Evolutionary conservation across 257 asterid genomes (phyloP).

Genomic region (Solanum rostratum): DNA sequence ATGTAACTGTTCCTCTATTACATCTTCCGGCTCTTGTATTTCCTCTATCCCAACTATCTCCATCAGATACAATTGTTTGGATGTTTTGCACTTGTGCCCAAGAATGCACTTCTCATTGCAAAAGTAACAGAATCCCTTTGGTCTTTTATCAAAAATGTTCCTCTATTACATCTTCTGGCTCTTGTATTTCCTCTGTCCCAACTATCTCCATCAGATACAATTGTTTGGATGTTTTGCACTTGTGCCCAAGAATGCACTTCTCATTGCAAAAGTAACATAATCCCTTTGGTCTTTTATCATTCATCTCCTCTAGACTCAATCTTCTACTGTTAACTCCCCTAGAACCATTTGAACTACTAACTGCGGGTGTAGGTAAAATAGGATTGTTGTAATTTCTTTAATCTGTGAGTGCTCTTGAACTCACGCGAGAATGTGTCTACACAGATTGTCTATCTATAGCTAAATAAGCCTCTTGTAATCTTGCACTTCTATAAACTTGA

Average conservation of each 20-base stretch:
- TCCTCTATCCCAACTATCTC: background rate
- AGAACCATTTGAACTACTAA: background rate
- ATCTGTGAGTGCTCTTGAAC: no score
- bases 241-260: background rate
- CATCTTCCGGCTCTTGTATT: background rate
- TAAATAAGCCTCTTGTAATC: no score
- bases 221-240: background rate
- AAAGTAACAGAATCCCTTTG: background rate
- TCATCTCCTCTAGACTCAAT: background rate
- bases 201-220: no score
- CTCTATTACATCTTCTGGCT: no score
- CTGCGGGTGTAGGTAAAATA: background rate
- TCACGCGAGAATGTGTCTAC: no score
- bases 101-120: background rate
- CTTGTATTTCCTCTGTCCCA: background rate
- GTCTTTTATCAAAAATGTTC: no score
- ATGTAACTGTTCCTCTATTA: no score
- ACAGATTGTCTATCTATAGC: no score
- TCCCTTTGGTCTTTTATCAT: background rate
- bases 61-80: background rate
- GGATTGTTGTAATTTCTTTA: background rate
- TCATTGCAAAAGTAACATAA: background rate
- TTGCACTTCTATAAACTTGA: no score
- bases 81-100: background rate
- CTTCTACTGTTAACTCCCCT: background rate